Percentiles rank a stretch among this genome's conserved stretches.
phyloP scores from a whole-genome alignment of 305 asterid species.

The Galium porrigens region DNA sequence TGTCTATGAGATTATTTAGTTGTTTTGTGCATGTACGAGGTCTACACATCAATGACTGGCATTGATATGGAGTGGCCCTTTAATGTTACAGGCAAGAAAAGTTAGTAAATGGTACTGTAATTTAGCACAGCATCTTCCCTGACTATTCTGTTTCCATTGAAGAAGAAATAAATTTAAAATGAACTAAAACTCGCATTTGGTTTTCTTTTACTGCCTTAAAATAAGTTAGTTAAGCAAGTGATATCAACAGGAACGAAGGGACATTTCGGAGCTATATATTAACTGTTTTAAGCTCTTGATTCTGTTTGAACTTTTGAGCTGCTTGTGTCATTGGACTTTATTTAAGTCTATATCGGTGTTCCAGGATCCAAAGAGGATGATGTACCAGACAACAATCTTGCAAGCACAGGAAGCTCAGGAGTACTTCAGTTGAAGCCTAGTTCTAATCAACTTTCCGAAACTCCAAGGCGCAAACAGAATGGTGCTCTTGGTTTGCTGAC shows the following conservation, averaged over 20 bases:
- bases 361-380: constrained; percentile 44
- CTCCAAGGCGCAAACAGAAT: constrained; percentile 20
- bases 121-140: background rate
- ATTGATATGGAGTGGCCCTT: background rate
- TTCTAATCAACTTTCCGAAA: constrained; percentile 17
- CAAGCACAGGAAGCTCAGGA: constrained; percentile 23
- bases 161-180: background rate
- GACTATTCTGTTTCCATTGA: background rate
- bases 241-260: background rate
- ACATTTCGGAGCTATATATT: background rate
- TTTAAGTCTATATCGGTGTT: constrained; percentile 21
- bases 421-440: constrained; percentile 18
- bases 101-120: background rate
- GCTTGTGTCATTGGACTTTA: constrained; percentile 13
- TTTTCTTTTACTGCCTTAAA: background rate
- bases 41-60: background rate
- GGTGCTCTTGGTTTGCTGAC: constrained; percentile 24
- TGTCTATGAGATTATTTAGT: background rate
- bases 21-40: background rate
- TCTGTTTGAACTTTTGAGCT: background rate
- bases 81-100: background rate
- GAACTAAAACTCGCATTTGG: background rate
- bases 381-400: constrained; percentile 18
- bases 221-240: background rate
- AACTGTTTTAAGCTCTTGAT: background rate